These are phyloP conservation scores for Chlorella vulgaris DNA, from an alignment of 139 green algal genomes.

Conservation along the genomic window DNA sequence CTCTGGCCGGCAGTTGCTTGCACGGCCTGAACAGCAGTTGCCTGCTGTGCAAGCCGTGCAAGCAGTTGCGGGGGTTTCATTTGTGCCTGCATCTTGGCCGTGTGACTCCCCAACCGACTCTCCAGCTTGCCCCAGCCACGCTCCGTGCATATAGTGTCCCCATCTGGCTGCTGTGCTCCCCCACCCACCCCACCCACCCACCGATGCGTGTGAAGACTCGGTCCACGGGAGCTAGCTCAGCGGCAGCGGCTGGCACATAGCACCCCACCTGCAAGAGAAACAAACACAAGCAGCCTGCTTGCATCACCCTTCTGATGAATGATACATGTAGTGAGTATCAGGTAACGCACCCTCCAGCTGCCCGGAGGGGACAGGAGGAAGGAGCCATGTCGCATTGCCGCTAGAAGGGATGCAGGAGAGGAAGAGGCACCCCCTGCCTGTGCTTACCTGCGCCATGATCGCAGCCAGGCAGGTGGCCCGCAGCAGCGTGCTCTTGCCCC, in stretches of 20 bases:
- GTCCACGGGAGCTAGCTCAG: slow-evolving; percentile 45
- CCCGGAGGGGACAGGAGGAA: no score
- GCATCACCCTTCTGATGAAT: not conserved
- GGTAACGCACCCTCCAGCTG: no score
- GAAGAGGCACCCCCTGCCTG: not conserved
- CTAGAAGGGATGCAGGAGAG: no score
- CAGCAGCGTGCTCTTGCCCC: slow-evolving; percentile 65
- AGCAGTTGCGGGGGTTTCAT: no score
- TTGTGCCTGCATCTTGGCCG: no score
- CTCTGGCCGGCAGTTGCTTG: not conserved
- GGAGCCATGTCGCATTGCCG: no score
- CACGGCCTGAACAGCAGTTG: no score
- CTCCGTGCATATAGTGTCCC: not conserved
- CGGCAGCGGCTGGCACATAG: slow-evolving; percentile 42
- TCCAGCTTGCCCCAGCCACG: no score
- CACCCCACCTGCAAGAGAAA: slow-evolving; percentile 39
- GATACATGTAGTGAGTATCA: not conserved
- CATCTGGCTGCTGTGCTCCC: no score
- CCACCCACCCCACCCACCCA: no score
- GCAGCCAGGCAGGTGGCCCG: slow-evolving; percentile 52
- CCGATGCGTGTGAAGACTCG: slow-evolving; percentile 61
- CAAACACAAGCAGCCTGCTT: not conserved
- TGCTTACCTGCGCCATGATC: slow-evolving; percentile 54
- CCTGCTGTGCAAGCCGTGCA: no score
- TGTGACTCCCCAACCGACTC: no score